Percentiles rank a stretch among this genome's conserved stretches.
Evolutionary conservation across 352 stramenopile genomes (phyloP).

Genomic region (Phytopythium montanum): DNA sequence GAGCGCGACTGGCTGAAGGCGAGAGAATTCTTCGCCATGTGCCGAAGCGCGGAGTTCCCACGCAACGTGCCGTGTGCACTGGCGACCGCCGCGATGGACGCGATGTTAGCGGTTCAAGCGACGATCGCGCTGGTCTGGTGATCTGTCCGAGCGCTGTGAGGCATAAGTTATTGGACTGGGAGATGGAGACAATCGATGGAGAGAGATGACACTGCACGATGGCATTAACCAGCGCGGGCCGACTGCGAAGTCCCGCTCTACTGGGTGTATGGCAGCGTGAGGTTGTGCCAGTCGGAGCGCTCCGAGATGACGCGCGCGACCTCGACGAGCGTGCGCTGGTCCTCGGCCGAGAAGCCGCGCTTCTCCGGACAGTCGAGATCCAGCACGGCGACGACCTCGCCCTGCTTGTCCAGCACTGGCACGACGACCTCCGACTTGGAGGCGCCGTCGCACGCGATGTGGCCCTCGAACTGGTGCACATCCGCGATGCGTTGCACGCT

Average conservation of each 20-base stretch:
- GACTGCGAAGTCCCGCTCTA: too few species aligned
- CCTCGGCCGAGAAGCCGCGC: conserved; percentile 66
- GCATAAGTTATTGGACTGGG: conserved; percentile 1
- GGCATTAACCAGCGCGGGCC: not conserved
- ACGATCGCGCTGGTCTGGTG: not conserved
- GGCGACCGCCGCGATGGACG: conserved; percentile 31
- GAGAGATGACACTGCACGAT: not conserved
- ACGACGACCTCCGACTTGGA: conserved; percentile 83
- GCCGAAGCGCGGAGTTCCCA: conserved; percentile 48
- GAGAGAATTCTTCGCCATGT: conserved; percentile 48
- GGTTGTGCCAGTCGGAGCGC: conserved; percentile 65
- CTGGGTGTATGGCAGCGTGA: conserved; percentile 49
- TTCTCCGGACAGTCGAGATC: conserved; percentile 75
- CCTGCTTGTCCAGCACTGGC: conserved; percentile 55
- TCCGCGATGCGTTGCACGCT: conserved; percentile 67
- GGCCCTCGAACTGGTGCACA: conserved; percentile 70
- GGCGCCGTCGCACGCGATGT: conserved; percentile 81
- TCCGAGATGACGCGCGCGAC: conserved; percentile 53
- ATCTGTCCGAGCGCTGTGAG: not conserved
- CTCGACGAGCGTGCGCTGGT: conserved; percentile 63
- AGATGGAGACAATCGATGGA: not conserved
- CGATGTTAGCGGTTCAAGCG: conserved; percentile 7
- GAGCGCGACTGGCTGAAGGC: conserved; percentile 31
- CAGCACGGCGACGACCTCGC: conserved; percentile 70
- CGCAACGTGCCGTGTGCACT: conserved; percentile 58